Conservation (phyloP, 176 grass and related monocot species). For the Poa pratensis region DNA sequence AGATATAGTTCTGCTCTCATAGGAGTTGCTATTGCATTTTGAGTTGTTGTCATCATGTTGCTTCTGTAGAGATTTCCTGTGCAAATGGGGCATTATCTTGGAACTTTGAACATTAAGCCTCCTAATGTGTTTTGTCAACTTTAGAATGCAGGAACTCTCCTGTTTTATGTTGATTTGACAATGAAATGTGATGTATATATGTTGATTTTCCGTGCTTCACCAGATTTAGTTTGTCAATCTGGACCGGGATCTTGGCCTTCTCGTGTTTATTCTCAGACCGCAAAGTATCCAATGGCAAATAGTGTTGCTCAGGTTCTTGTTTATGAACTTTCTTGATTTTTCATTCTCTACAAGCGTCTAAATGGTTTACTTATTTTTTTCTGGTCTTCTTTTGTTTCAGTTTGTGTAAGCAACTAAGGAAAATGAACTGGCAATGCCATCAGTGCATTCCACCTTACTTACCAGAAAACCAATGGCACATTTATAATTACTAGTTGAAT, state of each 20-base stretch:
- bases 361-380: conserved; percentile 5
- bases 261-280: conserved; percentile 79
- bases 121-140: conserved; percentile 23
- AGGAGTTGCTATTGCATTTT: conserved; percentile 21
- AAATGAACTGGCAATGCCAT: neutral
- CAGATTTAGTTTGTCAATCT: conserved; percentile 99
- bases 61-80: neutral
- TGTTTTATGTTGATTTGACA: conserved; percentile 17
- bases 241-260: conserved; percentile 96
- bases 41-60: conserved; percentile 15
- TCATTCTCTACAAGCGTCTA: neutral
- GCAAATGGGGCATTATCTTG: conserved; percentile 25
- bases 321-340: conserved; percentile 39
- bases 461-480: too few species aligned
- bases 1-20: conserved; percentile 16
- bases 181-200: conserved; percentile 39
- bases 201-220: conserved; percentile 36
- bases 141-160: neutral
- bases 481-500: too few species aligned
- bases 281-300: conserved; percentile 97
- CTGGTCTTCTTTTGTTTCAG: conserved; percentile 7
- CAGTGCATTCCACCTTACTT: neutral
- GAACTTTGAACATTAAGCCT: conserved; percentile 29
- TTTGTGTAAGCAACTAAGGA: conserved; percentile 19
- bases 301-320: conserved; percentile 92